Evolutionary conservation across 2,329 filamentous ascomycete species (phyloP), one percentile per base, ranked within the genome.

Genomic region (Zasmidium cellare): DNA sequence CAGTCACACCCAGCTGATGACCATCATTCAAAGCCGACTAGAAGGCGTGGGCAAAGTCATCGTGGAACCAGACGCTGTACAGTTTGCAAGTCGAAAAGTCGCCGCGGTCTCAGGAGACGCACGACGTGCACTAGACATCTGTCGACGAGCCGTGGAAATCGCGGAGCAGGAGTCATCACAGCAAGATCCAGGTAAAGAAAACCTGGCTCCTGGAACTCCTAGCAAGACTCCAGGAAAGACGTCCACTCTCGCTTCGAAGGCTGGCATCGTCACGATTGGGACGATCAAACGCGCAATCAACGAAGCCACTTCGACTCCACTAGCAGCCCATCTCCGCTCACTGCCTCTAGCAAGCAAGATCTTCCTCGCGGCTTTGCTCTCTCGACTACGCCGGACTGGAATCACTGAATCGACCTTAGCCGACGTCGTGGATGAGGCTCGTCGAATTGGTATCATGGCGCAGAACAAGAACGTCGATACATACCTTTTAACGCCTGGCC

Each of bases 81-180:
- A 97, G 75, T 99, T 99, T 71, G 94, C 94, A 2, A 93, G 91
- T 67, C 87, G 94, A 60, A 99, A 99, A 76, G 94, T 99, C 28
- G 94, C 94, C 3, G 93, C 94, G 41, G 96, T 99, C 46, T 96
- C 90, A 63, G 96, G 94, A 58, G 94, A 99, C 69, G 94, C 94
- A 18, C 84, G 94, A 56, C 86, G 94, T 63, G 94, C 92, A 1
- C 82, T 99, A 19, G 94, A 99, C 69, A 97, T 99, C 59, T 99
- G 96, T 73, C 86, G 94, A 25, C 86, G 94, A 63, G 94, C 94
- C 1, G 94, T 99, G 14, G 94, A 99, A 75, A 86, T 99, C 23
- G 94, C 93, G 25, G 94, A 99, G 74, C 82, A 88, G 51, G 88
- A 93, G 60, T 72, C 67, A 22, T 19, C 69, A 49, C 65, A 69